Conservation (phyloP, 2,329 filamentous ascomycete genomes). For the Colletotrichum zoysiae region DNA sequence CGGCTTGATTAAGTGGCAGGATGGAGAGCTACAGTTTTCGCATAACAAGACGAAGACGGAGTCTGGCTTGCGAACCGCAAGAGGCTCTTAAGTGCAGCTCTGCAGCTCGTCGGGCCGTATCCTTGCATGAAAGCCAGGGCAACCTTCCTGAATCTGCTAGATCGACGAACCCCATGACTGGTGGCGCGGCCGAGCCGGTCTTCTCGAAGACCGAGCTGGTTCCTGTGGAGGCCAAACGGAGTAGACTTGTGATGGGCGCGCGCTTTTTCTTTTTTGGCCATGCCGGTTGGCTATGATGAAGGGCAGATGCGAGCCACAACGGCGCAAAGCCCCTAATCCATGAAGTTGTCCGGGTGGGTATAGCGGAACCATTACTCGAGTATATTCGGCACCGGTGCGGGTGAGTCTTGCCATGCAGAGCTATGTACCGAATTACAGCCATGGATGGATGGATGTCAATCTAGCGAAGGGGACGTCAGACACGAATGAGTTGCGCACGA, state of each 20-base stretch:
- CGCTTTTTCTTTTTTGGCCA: background rate
- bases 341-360: constrained; percentile 38
- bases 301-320: constrained; percentile 38
- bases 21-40: constrained; percentile 34
- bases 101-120: constrained; percentile 34
- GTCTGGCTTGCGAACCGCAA: constrained; percentile 22
- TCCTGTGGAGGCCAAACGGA: constrained; percentile 20
- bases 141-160: constrained; percentile 36
- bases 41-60: constrained; percentile 14
- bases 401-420: constrained; percentile 21
- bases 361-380: background rate
- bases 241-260: constrained; percentile 27
- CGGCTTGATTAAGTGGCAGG: constrained; percentile 27
- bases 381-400: constrained; percentile 8
- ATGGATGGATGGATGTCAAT: constrained; percentile 1
- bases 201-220: constrained; percentile 38
- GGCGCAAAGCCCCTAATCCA: constrained; percentile 39
- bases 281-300: constrained; percentile 21
- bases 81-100: constrained; percentile 38
- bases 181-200: constrained; percentile 30
- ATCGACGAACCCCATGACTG: constrained; percentile 40
- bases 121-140: constrained; percentile 31
- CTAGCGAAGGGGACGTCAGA: constrained; percentile 25
- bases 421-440: background rate
- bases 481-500: constrained; percentile 27